These are phyloP conservation scores for Epichloe gansuensis DNA, from an alignment of 2,329 filamentous ascomycete genomes.

Conservation along the genomic window DNA sequence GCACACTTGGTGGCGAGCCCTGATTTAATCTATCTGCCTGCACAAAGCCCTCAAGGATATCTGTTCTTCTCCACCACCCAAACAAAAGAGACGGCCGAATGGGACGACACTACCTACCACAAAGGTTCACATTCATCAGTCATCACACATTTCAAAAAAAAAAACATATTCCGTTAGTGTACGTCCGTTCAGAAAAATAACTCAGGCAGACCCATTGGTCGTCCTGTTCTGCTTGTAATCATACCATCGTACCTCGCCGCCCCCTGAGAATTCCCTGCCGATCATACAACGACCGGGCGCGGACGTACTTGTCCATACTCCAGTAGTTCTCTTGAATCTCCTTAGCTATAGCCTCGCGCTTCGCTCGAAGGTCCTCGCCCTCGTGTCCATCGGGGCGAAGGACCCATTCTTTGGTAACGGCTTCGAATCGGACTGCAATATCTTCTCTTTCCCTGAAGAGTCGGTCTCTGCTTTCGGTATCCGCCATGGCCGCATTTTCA, in stretches of 20 bases:
- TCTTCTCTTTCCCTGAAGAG: slow-evolving; percentile 40
- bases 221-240: neutral
- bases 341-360: slow-evolving; percentile 37
- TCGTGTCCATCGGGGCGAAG: slow-evolving; percentile 15
- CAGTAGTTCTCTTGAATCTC: slow-evolving; percentile 52
- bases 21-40: too few relatives aligned
- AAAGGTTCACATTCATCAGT: too few relatives aligned
- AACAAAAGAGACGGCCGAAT: neutral
- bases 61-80: neutral
- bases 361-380: slow-evolving; percentile 11
- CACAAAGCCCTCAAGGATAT: neutral
- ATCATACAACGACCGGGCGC: slow-evolving; percentile 52
- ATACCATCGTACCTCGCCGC: slow-evolving; percentile 1
- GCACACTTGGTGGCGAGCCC: too few relatives aligned
- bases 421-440: slow-evolving; percentile 45
- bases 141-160: too few relatives aligned
- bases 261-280: slow-evolving; percentile 18
- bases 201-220: neutral
- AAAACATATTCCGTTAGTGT: too few relatives aligned
- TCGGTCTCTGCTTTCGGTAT: slow-evolving; percentile 29
- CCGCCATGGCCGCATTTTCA: slow-evolving; percentile 46
- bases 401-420: slow-evolving; percentile 47
- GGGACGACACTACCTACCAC: neutral
- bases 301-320: slow-evolving; percentile 55
- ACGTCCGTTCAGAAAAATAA: too few relatives aligned